Conservation (phyloP, 1,284 basidiomycete genomes). For the Ganoderma lucidum region DNA sequence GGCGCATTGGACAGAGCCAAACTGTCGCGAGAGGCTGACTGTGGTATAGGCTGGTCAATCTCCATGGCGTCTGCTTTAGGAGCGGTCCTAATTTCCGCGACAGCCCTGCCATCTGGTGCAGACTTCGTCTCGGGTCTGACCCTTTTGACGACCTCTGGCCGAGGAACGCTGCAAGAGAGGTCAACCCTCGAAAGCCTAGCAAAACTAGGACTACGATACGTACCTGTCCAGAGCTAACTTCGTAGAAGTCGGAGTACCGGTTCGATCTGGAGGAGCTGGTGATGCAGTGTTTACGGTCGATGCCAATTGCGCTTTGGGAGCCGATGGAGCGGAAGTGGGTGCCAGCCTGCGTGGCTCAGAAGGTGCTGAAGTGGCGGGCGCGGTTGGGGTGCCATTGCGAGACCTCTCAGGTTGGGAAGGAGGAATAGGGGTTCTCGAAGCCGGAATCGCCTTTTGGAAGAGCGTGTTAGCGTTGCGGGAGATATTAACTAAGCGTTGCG, state of each 20-base stretch:
- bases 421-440: constrained; percentile 44
- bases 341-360: constrained; percentile 42
- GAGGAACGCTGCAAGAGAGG: constrained; percentile 61
- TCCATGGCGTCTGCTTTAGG: constrained; percentile 48
- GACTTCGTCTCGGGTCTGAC: constrained; percentile 58
- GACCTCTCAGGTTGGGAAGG: constrained; percentile 48
- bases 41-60: constrained; percentile 41
- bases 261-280: constrained; percentile 22
- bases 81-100: constrained; percentile 32
- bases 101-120: constrained; percentile 35
- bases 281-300: constrained; percentile 34
- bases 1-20: constrained; percentile 11
- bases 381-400: constrained; percentile 47
- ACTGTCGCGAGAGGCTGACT: constrained; percentile 11
- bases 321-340: constrained; percentile 57
- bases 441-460: constrained; percentile 38
- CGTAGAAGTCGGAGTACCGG: constrained; percentile 45
- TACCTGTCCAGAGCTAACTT: constrained; percentile 76
- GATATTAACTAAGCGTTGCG: constrained; percentile 20
- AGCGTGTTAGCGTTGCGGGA: constrained; percentile 41
- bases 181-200: constrained; percentile 1
- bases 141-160: constrained; percentile 80
- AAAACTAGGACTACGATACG: background rate
- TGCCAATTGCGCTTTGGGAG: constrained; percentile 59
- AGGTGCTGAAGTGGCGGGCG: constrained; percentile 31